Evolutionary conservation across 2,329 filamentous ascomycete genomes (phyloP), one percentile per base, ranked within the genome.

Genomic region (Balansia obtecta): DNA sequence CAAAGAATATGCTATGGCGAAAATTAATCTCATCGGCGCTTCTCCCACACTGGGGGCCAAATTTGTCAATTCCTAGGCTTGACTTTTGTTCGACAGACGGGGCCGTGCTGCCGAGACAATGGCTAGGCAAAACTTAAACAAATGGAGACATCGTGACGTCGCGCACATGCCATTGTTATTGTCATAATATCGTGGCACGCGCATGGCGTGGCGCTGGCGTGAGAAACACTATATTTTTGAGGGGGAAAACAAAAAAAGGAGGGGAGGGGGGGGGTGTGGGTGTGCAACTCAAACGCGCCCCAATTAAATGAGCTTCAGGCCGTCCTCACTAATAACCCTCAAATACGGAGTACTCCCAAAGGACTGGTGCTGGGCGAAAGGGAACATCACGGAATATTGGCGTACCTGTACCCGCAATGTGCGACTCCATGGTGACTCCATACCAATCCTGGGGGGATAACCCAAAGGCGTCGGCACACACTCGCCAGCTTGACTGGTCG

Each of bases 71-170:
- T 27, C 20, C 47, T 13, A 15, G 34, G 45, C 34, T 46, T 11
- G 45, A 39, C 34, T 20, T 46, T 46, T 16, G 22, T 49, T 37
- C 39, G 47, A 22, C 27, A 34, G 18, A 40, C 37, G 46, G 33
- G 52, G 43, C 41, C n/a, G 32, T 9, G 40, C 43, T 49, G 51
- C 49, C 49, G 53, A 55, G 53, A 55, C 52, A 53, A 13, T 51
- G 47, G 49, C 45, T 45, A 18, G 48, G 47, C 47, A 38, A 51
- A 51, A 49, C n/a, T 46, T 20, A 48, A 55, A 52, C 50, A 52
- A 43, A 45, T 46, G 44, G 50, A 48, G 48, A 45, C 20, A 37
- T 46, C 50, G 27, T 27, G 27, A 27, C 27, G 27, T 27, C 27
- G 27, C 27, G 50, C 50, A 30, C 43, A 46, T 38, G 33, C 41